Evolutionary conservation across 2,329 filamentous ascomycete species (phyloP), one percentile per base, ranked within the genome.

Genomic region (Thielaviopsis populi): DNA sequence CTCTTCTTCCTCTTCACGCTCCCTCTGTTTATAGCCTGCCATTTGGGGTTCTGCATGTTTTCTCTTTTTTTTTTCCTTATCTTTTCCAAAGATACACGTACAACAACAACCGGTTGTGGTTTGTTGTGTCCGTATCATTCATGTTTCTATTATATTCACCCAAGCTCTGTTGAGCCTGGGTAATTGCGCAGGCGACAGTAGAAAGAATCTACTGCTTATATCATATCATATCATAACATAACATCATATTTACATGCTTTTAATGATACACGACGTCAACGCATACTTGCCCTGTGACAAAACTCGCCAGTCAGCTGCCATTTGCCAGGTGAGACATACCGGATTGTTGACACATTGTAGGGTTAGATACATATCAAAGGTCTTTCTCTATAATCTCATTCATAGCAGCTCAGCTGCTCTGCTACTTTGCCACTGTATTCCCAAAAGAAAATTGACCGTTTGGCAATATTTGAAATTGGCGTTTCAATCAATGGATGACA

Each of bases 101-200:
- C 30, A 17, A 27, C 30, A 17, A 27, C 50, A 59, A 62, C 59
- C 63, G 59, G 50, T 65, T 62, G 64, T 56, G 61, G 61, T 56
- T 42, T 10, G 30, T 41, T n/a, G 33, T 41, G 48, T 58, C 19
- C 4, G 22, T 53, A 17, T 46, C 24, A 6, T 40, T 63, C 41
- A 22, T 63, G 48, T 63, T 63, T 56, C 37, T 63, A 56, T 58
- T 63, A 63, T 58, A 56, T 27, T 24, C 8, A 41, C 33, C 13
- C n/a, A 48, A 40, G 19, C 50, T 43, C 40, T 42, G 2, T 56
- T 56, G 19, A 10, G 30, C 37, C 17, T 54, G 40, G 22, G 54
- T 33, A 56, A 27, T 56, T 54, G 40, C 61, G 50, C 61, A 54
- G 50, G 61, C 61, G 50, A 58, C 61, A 33, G 61, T 43, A 42